Evolutionary conservation across 163 green algal genomes (phyloP).

Genomic region (Scenedesmus sp.): DNA sequence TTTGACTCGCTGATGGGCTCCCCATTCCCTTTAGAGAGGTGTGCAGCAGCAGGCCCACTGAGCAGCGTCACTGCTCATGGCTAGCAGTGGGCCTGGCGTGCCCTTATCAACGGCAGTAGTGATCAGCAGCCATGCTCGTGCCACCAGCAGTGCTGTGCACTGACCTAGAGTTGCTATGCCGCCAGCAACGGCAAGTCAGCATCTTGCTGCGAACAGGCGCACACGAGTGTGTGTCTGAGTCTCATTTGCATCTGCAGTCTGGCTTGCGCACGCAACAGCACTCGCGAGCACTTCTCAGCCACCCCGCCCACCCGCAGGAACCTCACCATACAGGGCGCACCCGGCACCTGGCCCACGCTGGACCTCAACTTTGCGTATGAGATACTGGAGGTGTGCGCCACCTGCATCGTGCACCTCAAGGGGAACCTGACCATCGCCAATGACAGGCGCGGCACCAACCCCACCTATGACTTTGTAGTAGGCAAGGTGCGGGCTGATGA

Average conservation of each 20-base stretch:
- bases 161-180: too few relatives aligned
- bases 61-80: not conserved
- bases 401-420: not conserved
- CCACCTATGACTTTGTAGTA: not conserved
- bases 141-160: too few relatives aligned
- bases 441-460: conserved; percentile 3
- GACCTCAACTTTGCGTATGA: not conserved
- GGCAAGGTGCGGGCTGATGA: not conserved
- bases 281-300: not conserved
- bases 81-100: not conserved
- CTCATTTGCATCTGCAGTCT: not conserved
- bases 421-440: not conserved
- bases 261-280: not conserved
- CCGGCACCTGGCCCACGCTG: not conserved
- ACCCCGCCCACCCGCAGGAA: not conserved
- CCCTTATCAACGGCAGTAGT: too few relatives aligned
- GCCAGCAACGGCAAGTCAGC: too few relatives aligned
- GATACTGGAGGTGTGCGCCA: not conserved
- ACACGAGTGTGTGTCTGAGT: too few relatives aligned
- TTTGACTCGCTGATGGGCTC: not conserved
- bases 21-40: not conserved
- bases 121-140: too few relatives aligned
- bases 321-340: not conserved
- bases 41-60: not conserved
- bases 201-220: too few relatives aligned